These are phyloP conservation scores for Gloeostereum incarnatum DNA, from an alignment of 768 basidiomycete genomes.

Conservation along the genomic window DNA sequence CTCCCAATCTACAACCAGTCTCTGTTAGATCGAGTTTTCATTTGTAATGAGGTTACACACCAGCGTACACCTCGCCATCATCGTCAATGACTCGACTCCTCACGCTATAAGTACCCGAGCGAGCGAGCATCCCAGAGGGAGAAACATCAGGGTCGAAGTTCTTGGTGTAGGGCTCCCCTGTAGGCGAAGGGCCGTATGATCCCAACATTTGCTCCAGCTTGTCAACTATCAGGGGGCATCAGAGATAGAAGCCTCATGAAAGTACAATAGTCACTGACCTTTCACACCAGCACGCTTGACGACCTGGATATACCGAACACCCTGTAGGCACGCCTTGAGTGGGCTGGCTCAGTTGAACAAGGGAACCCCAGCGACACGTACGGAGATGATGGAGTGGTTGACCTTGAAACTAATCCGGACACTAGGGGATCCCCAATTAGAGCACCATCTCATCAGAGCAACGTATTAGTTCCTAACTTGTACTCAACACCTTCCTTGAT, in stretches of 20 bases:
- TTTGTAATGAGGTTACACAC: constrained; percentile 30
- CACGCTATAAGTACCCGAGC: constrained; percentile 71
- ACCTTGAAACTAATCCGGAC: constrained; percentile 80
- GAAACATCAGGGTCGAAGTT: constrained; percentile 48
- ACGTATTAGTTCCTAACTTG: constrained; percentile 42
- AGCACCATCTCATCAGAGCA: background rate
- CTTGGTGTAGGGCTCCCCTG: constrained; percentile 59
- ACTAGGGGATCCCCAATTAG: constrained; percentile 22
- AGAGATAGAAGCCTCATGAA: constrained; percentile 4
- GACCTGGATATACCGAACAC: constrained; percentile 80
- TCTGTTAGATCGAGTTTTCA: too few species aligned
- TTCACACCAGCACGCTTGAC: constrained; percentile 73
- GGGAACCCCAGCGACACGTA: constrained; percentile 25
- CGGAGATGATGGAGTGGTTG: constrained; percentile 84
- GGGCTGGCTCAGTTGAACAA: background rate
- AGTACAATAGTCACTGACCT: constrained; percentile 32
- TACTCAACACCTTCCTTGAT: constrained; percentile 89
- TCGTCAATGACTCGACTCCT: constrained; percentile 83
- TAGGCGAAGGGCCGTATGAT: constrained; percentile 74
- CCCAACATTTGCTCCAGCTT: constrained; percentile 93
- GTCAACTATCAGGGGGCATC: constrained; percentile 50
- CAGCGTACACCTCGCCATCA: constrained; percentile 71
- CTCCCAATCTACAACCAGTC: constrained; percentile 53
- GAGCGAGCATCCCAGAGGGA: constrained; percentile 77
- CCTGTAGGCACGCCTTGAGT: constrained; percentile 26